Evolutionary conservation across 208 protist genomes (phyloP), one percentile per base, ranked within the genome.

Genomic region (Leishmania gerbilli): DNA sequence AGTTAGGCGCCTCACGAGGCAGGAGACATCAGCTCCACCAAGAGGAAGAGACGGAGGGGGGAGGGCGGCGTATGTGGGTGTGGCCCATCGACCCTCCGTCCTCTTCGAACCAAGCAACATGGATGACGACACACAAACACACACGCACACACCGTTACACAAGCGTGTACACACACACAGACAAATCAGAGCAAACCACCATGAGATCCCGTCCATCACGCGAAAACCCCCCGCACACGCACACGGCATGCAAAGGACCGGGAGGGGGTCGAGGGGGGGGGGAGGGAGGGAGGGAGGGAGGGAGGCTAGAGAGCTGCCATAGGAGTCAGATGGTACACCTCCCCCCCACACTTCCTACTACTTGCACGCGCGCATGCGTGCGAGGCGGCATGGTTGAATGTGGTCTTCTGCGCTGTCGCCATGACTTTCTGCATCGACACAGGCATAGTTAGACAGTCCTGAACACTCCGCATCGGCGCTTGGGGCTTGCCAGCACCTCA

Each of bases 1-100:
- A 74, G 42, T 74, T 74, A 74, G 42, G 69, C 21, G 45, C 69
- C 69, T 37, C 27, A 58, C 31, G 31, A 45, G 55, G 79, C 31
- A 71, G 37, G 81, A 67, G 45, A 77, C 58, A 74, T 45, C 45
- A 76, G 45, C 21, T 27, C 3, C 27, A 76, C 34, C 45, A 51
- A 68, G 7, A 76, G 27, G 75, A 62, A 51, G 47, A 82, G 49
- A 81, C 15, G 42, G 40, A 31, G 67, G 49, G 31, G 40, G 64
- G 49, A 60, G 74, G 27, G 74, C 56, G n/a, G 42, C 7, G 49
- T 27, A n/a, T 31, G 58, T 49, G 34, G n/a, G 45, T 51, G 60
- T 53, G 58, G 42, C 13, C 19, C 37, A 31, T 31, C 42, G 27
- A 7, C 21, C 42, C 47, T 19, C 69, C 69, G 42, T 19, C 45